Conservation (phyloP, 1,284 basidiomycete species). For the Moesziomyces aphidis region DNA sequence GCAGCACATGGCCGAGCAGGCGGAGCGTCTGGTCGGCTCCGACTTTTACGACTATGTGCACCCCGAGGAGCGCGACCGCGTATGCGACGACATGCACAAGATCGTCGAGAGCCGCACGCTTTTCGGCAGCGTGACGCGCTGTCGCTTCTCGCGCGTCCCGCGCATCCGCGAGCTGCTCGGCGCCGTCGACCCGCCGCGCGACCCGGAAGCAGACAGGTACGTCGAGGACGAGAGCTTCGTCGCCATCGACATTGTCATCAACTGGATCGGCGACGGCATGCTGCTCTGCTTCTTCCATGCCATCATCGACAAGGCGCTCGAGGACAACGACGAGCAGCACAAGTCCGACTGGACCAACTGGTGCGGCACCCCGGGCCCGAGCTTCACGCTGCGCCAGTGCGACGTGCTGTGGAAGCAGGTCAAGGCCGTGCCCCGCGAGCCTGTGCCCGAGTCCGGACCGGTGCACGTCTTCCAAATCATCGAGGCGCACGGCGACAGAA, state of each 20-base stretch:
- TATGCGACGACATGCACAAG: constrained; percentile 75
- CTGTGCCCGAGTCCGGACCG: constrained; percentile 49
- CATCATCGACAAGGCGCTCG: constrained; percentile 75
- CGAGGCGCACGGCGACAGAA: constrained; percentile 71
- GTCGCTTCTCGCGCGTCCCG: constrained; percentile 70
- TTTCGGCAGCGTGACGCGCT: constrained; percentile 90
- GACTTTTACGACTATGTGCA: constrained; percentile 88
- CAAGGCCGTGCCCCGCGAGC: constrained; percentile 15
- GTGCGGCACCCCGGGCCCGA: constrained; percentile 79
- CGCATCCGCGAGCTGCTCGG: constrained; percentile 70
- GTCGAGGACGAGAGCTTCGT: constrained; percentile 83
- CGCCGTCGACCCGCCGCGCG: constrained; percentile 66
- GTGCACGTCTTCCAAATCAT: constrained; percentile 84
- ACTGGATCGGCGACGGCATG: constrained; percentile 90
- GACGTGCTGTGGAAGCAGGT: constrained; percentile 47
- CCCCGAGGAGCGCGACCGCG: constrained; percentile 78
- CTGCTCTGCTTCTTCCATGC: constrained; percentile 96
- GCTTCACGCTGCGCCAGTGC: constrained; percentile 67
- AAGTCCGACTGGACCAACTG: constrained; percentile 91
- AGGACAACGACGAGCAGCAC: constrained; percentile 81
- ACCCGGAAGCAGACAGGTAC: constrained; percentile 76
- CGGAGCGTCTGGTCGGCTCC: constrained; percentile 77
- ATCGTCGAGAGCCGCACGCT: constrained; percentile 83
- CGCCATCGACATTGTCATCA: constrained; percentile 90
- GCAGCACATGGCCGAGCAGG: constrained; percentile 80